Conservation (phyloP, 805 yeast species). For the Wickerhamomyces ciferrii region DNA sequence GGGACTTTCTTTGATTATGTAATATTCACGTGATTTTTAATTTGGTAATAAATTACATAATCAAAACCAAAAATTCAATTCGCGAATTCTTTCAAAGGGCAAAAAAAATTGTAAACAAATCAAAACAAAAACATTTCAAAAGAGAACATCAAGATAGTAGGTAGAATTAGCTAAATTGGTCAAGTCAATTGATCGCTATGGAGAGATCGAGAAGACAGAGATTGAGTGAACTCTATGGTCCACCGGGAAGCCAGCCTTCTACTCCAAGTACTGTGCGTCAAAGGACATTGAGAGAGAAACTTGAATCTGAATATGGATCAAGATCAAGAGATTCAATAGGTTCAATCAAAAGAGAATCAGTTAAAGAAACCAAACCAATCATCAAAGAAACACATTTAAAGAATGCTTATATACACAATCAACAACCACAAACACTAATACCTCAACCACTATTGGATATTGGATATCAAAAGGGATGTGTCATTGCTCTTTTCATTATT, state of each 20-base stretch:
- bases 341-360: not conserved
- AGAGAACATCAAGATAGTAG: no score
- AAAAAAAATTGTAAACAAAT: no score
- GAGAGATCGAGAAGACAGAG: conserved; percentile 25
- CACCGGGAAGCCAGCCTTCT: conserved; percentile 9
- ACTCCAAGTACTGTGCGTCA: conserved; percentile 13
- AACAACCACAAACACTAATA: conserved; percentile 36
- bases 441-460: conserved; percentile 64
- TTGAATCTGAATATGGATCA: not conserved
- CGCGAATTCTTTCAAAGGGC: no score
- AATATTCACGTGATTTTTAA: no score
- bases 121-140: no score
- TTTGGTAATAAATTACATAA: no score
- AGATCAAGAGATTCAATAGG: not conserved
- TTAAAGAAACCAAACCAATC: not conserved
- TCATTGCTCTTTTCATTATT: conserved; percentile 58
- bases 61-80: no score
- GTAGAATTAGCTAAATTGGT: no score
- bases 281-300: conserved; percentile 2
- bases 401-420: not conserved
- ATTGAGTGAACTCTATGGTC: conserved; percentile 21
- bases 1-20: no score
- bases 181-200: conserved; percentile 9
- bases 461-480: conserved; percentile 70
- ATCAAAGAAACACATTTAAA: conserved; percentile 2